A percentile compares a stretch with the other conserved stretches of the same genome.
Conservation (phyloP, 768 basidiomycete species). For the Amanita subjunquillea region DNA sequence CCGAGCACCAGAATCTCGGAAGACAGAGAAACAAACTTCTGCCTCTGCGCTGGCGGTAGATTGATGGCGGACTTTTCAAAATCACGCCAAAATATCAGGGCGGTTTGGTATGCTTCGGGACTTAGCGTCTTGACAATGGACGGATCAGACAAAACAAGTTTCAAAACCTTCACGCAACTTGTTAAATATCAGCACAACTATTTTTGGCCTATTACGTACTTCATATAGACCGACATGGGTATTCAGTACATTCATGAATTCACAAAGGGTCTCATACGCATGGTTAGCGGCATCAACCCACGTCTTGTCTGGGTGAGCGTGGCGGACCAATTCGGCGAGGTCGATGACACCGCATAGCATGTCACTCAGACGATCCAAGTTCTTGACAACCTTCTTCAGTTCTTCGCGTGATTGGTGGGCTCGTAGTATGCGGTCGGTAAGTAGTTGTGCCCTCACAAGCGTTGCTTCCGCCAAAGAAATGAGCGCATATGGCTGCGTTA, state of each 20-base stretch:
- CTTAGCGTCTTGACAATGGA: constrained; percentile 55
- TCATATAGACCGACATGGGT: constrained; percentile 86
- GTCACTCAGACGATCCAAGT: constrained; percentile 93
- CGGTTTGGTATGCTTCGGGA: constrained; percentile 75
- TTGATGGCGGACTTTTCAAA: constrained; percentile 97
- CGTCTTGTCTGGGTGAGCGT: constrained; percentile 77
- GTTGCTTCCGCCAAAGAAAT: constrained; percentile 70
- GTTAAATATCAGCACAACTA: constrained; percentile 9
- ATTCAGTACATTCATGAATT: constrained; percentile 96
- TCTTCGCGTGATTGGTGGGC: constrained; percentile 66
- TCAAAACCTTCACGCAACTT: constrained; percentile 47
- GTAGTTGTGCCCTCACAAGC: constrained; percentile 63
- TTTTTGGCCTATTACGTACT: constrained; percentile 37
- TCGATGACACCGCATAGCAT: constrained; percentile 95
- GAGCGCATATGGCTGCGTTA: constrained; percentile 63
- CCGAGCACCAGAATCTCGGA: constrained; percentile 85
- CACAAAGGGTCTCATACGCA: constrained; percentile 86
- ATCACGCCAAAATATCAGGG: constrained; percentile 90
- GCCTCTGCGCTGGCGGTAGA: constrained; percentile 66
- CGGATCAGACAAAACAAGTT: constrained; percentile 57
- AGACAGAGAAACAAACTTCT: constrained; percentile 80
- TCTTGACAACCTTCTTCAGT: constrained; percentile 84
- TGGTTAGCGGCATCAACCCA: constrained; percentile 83
- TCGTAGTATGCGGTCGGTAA: constrained; percentile 76
- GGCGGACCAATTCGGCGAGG: constrained; percentile 86